Percentiles rank a stretch among this genome's conserved stretches.
phyloP scores from a whole-genome alignment of 225 moss, liverwort and hornwort genomes.

The Pleurozium schreberi region DNA sequence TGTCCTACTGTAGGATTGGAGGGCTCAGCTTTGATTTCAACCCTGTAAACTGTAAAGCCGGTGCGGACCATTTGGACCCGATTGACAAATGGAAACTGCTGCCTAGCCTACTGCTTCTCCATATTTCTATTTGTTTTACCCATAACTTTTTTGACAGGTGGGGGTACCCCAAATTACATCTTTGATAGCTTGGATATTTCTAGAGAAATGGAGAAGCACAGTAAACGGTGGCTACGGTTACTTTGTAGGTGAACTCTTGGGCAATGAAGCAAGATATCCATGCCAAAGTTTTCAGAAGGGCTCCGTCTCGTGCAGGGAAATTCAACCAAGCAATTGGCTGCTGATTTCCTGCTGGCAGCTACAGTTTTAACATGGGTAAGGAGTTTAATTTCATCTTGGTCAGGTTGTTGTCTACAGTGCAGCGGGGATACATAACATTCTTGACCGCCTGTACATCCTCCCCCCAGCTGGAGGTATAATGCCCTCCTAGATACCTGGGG shows the following conservation, averaged over 20 bases:
- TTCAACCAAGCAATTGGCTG: not conserved
- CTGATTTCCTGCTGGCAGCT: too few species aligned
- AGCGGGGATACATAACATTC: too few species aligned
- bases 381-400: too few species aligned
- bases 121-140: not conserved
- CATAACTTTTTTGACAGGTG: not conserved
- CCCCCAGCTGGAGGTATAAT: too few species aligned
- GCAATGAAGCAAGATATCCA: not conserved
- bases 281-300: too few species aligned
- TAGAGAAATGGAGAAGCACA: not conserved
- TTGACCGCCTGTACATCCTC: too few species aligned
- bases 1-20: not conserved
- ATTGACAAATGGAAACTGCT: not conserved
- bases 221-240: not conserved
- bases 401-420: too few species aligned
- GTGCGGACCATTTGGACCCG: not conserved
- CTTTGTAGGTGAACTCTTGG: not conserved
- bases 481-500: too few species aligned
- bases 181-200: not conserved
- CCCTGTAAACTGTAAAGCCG: not conserved
- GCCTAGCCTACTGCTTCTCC: not conserved
- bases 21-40: not conserved
- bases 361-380: too few species aligned
- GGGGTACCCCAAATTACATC: not conserved
- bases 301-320: not conserved